A percentile compares a stretch with the other conserved stretches of the same genome.
Conservation (phyloP, 164 flowering plant species). For the Magnolia sinica region DNA sequence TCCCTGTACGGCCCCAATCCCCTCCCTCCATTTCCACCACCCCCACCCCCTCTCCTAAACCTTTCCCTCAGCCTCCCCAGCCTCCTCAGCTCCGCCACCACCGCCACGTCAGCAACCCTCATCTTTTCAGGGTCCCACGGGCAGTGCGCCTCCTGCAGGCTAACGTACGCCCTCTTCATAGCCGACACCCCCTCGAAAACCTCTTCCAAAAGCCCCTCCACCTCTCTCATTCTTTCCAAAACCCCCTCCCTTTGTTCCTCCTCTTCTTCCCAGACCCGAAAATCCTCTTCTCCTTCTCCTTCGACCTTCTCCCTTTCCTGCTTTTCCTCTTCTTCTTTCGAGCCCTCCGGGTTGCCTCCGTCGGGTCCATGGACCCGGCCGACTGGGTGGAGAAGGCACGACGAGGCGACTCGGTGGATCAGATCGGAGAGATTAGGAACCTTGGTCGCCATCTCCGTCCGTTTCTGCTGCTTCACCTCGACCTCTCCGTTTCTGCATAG, state of each 20-base stretch:
- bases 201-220: conserved; percentile 36
- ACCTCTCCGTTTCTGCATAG: conserved; percentile 16
- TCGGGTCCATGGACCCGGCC: conserved; percentile 27
- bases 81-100: conserved; percentile 72
- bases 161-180: conserved; percentile 76
- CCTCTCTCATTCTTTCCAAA: conserved; percentile 19
- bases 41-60: conserved; percentile 47
- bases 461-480: conserved; percentile 12
- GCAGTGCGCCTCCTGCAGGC: conserved; percentile 74
- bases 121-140: conserved; percentile 91
- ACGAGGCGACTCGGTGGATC: conserved; percentile 74
- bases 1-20: conserved; percentile 44
- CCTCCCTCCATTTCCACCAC: conserved; percentile 22
- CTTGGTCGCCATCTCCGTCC: conserved; percentile 48
- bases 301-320: not conserved
- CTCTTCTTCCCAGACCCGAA: conserved; percentile 6
- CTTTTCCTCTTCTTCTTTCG: conserved; percentile 2
- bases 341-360: not conserved
- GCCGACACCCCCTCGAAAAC: conserved; percentile 70
- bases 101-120: conserved; percentile 77
- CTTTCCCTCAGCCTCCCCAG: conserved; percentile 69
- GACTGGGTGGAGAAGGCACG: conserved; percentile 78
- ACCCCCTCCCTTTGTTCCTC: conserved; percentile 2
- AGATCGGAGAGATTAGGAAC: conserved; percentile 75
- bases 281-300: conserved; percentile 7